These are phyloP conservation scores for Silybum marianum DNA, from an alignment of 129 eudicot genomes.

Conservation along the genomic window DNA sequence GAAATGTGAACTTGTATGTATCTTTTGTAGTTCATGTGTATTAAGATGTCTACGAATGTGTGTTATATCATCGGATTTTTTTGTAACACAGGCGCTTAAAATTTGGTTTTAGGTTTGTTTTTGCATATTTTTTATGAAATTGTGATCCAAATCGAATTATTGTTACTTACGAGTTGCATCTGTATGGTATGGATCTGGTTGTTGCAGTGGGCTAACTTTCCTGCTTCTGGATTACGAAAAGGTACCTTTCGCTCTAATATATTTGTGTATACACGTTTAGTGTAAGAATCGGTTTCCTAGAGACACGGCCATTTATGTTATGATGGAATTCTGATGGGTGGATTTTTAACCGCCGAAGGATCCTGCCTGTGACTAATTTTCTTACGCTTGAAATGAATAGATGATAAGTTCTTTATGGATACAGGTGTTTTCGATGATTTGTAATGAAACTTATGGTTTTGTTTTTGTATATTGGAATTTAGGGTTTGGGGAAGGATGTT, in stretches of 20 bases:
- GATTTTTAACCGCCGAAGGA: background rate
- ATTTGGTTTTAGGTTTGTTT: constrained; percentile 7
- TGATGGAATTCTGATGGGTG: background rate
- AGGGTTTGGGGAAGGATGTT: constrained; percentile 50
- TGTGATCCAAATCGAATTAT: constrained; percentile 13
- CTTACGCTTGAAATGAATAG: background rate
- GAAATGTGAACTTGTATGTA: background rate
- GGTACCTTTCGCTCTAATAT: constrained; percentile 20
- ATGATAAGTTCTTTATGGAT: background rate
- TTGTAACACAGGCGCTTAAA: background rate
- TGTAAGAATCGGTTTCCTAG: background rate
- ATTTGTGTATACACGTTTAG: constrained; percentile 4
- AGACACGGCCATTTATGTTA: constrained; percentile 1
- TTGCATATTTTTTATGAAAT: background rate
- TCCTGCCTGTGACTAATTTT: background rate
- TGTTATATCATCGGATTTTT: background rate
- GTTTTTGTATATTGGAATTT: background rate
- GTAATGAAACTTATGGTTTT: constrained; percentile 5
- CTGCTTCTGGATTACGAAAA: constrained; percentile 27
- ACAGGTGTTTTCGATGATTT: constrained; percentile 1
- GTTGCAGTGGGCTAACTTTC: constrained; percentile 36
- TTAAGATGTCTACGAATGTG: background rate
- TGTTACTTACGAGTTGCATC: constrained; percentile 23
- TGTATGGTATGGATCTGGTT: constrained; percentile 23
- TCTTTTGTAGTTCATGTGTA: background rate